Conservation (phyloP, 1,284 basidiomycete species). For the Pisolithus thermaeus region DNA sequence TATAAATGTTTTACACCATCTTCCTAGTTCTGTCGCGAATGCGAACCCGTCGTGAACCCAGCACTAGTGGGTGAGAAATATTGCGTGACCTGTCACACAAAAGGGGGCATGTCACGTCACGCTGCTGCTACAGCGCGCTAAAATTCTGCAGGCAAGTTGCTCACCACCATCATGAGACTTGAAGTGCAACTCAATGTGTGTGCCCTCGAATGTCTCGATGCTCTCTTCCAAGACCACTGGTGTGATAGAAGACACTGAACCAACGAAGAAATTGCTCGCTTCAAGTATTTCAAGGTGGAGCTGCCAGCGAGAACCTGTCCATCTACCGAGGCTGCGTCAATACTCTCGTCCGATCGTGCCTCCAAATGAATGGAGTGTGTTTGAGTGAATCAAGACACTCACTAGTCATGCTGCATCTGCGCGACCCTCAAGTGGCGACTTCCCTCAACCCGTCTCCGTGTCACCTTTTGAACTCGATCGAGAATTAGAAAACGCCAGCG, state of each 20-base stretch:
- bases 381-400: too few species aligned
- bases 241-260: slow-evolving; percentile 1
- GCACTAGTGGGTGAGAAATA: too few species aligned
- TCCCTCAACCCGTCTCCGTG: too few species aligned
- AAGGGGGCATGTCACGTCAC: slow-evolving; percentile 6
- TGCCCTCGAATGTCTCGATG: neutral
- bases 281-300: neutral
- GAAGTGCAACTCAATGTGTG: slow-evolving; percentile 1
- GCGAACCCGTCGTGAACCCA: too few species aligned
- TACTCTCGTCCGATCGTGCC: too few species aligned
- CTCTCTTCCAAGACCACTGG: neutral
- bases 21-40: neutral
- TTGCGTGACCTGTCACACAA: neutral
- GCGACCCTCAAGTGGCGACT: too few species aligned
- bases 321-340: too few species aligned
- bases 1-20: neutral
- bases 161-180: slow-evolving; percentile 1
- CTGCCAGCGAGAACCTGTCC: neutral
- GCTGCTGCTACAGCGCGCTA: neutral
- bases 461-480: too few species aligned
- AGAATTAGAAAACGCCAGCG: too few species aligned
- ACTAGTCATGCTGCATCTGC: too few species aligned
- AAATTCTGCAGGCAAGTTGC: slow-evolving; percentile 1
- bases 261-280: neutral
- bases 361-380: too few species aligned